phyloP scores from a whole-genome alignment of 2,329 filamentous ascomycete genomes.

The Epichloe glyceriae region DNA sequence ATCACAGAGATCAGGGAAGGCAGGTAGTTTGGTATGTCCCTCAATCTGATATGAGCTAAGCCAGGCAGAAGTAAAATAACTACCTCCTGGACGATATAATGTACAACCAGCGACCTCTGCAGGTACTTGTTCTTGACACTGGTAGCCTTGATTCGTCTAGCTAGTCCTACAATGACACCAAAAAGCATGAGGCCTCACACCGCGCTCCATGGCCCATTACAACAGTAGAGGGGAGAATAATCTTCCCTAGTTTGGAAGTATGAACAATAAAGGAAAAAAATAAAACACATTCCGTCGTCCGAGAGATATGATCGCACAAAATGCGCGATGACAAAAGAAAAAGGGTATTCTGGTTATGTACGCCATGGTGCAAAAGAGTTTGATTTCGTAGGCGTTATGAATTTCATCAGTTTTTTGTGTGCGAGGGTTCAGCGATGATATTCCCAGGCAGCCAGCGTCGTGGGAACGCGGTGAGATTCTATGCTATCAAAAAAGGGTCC shows the following conservation, averaged over 20 bases:
- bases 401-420: not conserved
- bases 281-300: constrained; percentile 11
- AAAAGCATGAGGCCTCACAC: constrained; percentile 7
- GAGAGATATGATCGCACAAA: constrained; percentile 13
- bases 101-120: constrained; percentile 9
- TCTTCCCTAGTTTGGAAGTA: constrained; percentile 7
- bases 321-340: not conserved
- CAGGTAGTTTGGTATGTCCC: not conserved
- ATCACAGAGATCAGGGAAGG: not conserved
- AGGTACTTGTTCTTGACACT: constrained; percentile 3
- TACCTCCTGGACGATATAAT: constrained; percentile 8
- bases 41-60: constrained; percentile 5
- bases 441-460: not conserved
- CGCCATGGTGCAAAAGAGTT: not conserved
- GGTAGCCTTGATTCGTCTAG: constrained; percentile 3
- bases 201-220: constrained; percentile 8
- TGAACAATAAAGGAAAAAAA: constrained; percentile 9
- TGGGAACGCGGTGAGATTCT: constrained; percentile 9
- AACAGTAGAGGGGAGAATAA: constrained; percentile 4
- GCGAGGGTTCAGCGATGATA: not conserved
- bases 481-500: not conserved
- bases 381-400: not conserved
- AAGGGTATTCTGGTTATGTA: constrained; percentile 6
- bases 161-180: constrained; percentile 11
- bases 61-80: constrained; percentile 1